A percentile compares a stretch with the other conserved stretches of the same genome.
Conservation (phyloP, 164 flowering plant species). For the Akebia trifoliata region DNA sequence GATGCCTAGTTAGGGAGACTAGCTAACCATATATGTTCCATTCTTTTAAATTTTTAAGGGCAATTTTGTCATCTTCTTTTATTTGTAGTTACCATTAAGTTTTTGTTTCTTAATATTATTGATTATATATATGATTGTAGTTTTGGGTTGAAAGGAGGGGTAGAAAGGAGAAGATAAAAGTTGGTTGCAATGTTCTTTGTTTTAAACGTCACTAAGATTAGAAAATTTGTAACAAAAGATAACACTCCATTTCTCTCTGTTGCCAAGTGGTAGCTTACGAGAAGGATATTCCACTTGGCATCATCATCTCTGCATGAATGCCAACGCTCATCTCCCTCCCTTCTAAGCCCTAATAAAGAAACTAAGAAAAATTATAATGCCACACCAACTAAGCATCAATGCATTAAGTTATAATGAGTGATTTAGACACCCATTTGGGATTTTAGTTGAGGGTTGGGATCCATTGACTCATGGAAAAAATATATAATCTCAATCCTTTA, state of each 20-base stretch:
- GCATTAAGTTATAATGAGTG: no score
- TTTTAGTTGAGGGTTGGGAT: no score
- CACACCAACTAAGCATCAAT: no score
- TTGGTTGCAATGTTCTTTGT: background rate
- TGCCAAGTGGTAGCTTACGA: constrained; percentile 2
- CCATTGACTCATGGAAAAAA: no score
- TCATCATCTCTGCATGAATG: constrained; percentile 5
- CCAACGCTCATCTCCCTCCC: constrained; percentile 1
- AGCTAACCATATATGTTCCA: no score
- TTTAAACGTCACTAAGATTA: constrained; percentile 6
- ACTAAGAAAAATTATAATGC: no score
- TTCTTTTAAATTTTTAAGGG: no score
- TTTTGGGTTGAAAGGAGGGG: background rate
- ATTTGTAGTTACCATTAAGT: background rate
- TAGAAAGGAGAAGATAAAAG: background rate
- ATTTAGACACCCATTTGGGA: no score
- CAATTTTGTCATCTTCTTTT: background rate
- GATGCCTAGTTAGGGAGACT: no score
- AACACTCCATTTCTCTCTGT: no score
- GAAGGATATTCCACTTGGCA: constrained; percentile 16
- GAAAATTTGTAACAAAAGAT: background rate
- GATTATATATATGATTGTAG: background rate
- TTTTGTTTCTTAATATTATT: background rate
- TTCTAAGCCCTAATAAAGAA: no score
- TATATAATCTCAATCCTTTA: no score